Conservation (phyloP, 1,284 basidiomycete species). For the Ceraceosorus guamensis region DNA sequence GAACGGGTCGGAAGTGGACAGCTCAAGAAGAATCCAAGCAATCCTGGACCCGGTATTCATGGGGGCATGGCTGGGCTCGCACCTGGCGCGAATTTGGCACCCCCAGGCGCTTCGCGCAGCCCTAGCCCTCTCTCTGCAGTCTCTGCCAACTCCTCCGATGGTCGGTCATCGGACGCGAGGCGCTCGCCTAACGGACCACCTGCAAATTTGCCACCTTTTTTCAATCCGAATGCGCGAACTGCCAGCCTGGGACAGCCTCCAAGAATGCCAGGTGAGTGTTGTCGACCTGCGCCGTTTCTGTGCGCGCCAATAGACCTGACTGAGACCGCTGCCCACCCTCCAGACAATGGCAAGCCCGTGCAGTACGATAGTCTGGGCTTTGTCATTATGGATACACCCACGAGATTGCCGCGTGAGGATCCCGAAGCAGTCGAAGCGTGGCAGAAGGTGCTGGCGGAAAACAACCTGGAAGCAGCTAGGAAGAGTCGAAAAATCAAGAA, state of each 20-base stretch:
- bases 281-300: too few relatives aligned
- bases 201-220: too few relatives aligned
- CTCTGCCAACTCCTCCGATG: neutral
- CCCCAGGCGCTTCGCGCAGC: slow-evolving; percentile 9
- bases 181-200: neutral
- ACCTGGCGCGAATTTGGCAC: slow-evolving; percentile 4
- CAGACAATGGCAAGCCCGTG: neutral
- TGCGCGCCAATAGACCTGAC: too few relatives aligned
- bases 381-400: slow-evolving; percentile 16
- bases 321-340: neutral
- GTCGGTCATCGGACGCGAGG: too few relatives aligned
- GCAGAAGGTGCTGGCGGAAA: slow-evolving; percentile 62
- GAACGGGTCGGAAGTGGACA: slow-evolving; percentile 26
- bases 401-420: slow-evolving; percentile 53
- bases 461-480: slow-evolving; percentile 60
- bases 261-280: too few relatives aligned
- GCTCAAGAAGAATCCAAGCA: slow-evolving; percentile 40
- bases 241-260: too few relatives aligned
- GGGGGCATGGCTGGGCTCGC: slow-evolving; percentile 6
- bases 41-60: slow-evolving; percentile 28
- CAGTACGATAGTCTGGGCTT: slow-evolving; percentile 27
- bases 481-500: slow-evolving; percentile 79
- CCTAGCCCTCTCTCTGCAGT: slow-evolving; percentile 10
- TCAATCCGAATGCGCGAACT: too few relatives aligned
- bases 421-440: slow-evolving; percentile 67